Evolutionary conservation across 306 rosid genomes (phyloP).

Genomic region (Albizia julibrissin): DNA sequence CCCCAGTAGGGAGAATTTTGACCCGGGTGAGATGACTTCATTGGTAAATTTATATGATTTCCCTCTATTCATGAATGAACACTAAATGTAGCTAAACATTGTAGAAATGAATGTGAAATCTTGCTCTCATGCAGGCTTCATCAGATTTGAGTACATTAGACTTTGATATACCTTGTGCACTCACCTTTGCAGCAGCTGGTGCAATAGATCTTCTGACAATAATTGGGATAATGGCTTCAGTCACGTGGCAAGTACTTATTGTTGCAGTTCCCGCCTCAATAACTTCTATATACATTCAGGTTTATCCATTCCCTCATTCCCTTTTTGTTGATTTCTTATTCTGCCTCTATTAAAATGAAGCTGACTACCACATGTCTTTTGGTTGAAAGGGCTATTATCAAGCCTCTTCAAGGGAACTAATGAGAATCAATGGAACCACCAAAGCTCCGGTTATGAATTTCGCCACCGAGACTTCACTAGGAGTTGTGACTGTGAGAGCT

Average conservation of each 20-base stretch:
- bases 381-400: constrained; percentile 59
- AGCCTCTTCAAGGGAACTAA: constrained; percentile 72
- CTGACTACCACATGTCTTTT: not conserved
- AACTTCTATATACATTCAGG: constrained; percentile 62
- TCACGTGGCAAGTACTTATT: constrained; percentile 86
- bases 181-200: constrained; percentile 32
- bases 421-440: constrained; percentile 88
- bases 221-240: constrained; percentile 57
- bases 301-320: constrained; percentile 8
- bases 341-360: not conserved
- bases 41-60: not conserved
- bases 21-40: constrained; percentile 59
- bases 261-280: constrained; percentile 59
- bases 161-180: constrained; percentile 66
- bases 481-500: constrained; percentile 79
- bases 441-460: constrained; percentile 86
- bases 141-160: constrained; percentile 84
- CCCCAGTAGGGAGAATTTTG: constrained; percentile 76
- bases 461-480: constrained; percentile 77
- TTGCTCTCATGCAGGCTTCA: constrained; percentile 60
- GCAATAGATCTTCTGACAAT: constrained; percentile 37
- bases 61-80: not conserved
- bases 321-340: not conserved
- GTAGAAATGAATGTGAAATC: not conserved
- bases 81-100: not conserved